Evolutionary conservation across 768 basidiomycete species (phyloP).

Genomic region (Termitomyces sp.): DNA sequence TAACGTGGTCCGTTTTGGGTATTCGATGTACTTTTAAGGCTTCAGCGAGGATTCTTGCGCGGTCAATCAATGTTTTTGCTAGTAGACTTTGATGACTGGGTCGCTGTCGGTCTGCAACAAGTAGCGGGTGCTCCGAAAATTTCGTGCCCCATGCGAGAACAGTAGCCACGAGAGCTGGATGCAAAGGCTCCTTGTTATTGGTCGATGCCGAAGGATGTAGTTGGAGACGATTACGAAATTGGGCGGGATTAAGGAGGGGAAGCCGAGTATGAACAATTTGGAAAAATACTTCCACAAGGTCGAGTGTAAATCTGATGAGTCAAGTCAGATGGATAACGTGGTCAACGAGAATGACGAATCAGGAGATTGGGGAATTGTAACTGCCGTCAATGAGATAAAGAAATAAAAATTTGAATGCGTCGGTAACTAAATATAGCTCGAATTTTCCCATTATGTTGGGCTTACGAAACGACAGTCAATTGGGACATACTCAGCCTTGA

Average conservation of each 20-base stretch:
- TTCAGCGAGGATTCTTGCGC: conserved; percentile 84
- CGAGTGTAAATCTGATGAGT: conserved; percentile 71
- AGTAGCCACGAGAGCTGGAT: conserved; percentile 76
- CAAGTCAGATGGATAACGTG: conserved; percentile 9
- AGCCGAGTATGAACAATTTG: conserved; percentile 87
- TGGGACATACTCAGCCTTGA: conserved; percentile 76
- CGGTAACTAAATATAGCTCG: conserved; percentile 10
- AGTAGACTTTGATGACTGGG: conserved; percentile 69
- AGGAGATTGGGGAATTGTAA: conserved; percentile 7
- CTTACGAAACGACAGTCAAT: conserved; percentile 21
- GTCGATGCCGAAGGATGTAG: conserved; percentile 28
- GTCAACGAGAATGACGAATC: conserved; percentile 8
- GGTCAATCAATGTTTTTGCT: conserved; percentile 70
- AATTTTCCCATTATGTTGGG: conserved; percentile 20
- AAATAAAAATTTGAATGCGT: conserved; percentile 10
- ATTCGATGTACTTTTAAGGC: conserved; percentile 81
- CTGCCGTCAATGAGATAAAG: conserved; percentile 19
- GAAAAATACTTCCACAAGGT: conserved; percentile 93
- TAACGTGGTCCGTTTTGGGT: conserved; percentile 73
- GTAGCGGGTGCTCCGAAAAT: conserved; percentile 86
- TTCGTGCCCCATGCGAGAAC: conserved; percentile 91
- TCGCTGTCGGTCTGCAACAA: conserved; percentile 71
- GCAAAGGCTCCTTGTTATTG: conserved; percentile 39
- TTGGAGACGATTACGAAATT: conserved; percentile 71
- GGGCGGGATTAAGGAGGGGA: conserved; percentile 78